phyloP scores from a whole-genome alignment of 257 asterid genomes.

The Solanum medicagineum region DNA sequence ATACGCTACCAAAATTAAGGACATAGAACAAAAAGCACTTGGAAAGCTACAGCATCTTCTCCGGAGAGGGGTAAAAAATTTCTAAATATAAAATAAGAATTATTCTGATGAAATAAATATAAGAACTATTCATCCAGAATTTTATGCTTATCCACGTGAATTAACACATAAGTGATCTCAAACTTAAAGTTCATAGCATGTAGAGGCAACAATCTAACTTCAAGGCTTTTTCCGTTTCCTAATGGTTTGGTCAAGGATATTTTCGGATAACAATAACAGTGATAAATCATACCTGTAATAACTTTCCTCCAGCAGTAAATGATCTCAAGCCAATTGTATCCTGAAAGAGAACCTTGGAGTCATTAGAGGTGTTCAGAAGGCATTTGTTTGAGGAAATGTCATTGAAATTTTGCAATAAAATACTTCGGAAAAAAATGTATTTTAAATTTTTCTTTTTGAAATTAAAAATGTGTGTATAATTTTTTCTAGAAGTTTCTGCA shows the following conservation, averaged over 20 bases:
- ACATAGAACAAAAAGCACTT: background rate
- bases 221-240: background rate
- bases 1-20: background rate
- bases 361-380: background rate
- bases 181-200: background rate
- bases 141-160: background rate
- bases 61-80: background rate
- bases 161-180: background rate
- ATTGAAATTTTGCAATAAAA: background rate
- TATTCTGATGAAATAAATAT: background rate
- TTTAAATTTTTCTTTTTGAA: background rate
- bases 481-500: background rate
- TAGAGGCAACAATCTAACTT: background rate
- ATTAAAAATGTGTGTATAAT: background rate
- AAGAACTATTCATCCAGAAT: background rate
- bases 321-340: slow-evolving; percentile 94
- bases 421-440: background rate
- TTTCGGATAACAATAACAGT: background rate
- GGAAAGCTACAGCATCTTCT: background rate
- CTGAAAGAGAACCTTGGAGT: slow-evolving; percentile 28
- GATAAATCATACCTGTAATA: slow-evolving; percentile 60
- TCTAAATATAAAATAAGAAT: background rate
- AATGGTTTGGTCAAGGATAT: background rate
- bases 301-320: slow-evolving; percentile 97
- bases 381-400: background rate